Evolutionary conservation across 2,329 filamentous ascomycete genomes (phyloP).

Genomic region (Apiospora arundinis): DNA sequence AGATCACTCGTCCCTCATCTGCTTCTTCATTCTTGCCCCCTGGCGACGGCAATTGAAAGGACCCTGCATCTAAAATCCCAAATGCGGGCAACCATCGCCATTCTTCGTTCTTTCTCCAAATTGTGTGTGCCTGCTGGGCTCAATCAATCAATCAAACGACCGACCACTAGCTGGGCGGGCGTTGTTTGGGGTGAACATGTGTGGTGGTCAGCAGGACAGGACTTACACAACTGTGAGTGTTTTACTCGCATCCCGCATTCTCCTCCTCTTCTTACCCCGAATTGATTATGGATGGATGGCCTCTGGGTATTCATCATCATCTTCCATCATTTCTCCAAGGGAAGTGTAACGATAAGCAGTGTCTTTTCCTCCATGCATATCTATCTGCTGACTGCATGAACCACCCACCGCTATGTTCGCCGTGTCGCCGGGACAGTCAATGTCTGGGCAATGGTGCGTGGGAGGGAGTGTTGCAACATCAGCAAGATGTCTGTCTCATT

Average conservation of each 20-base stretch:
- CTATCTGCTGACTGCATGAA: constrained; percentile 15
- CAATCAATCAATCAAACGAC: background rate
- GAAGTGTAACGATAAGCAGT: constrained; percentile 4
- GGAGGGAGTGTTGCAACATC: background rate
- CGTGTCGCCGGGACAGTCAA: constrained; percentile 2
- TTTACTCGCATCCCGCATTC: background rate
- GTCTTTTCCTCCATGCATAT: constrained; percentile 1
- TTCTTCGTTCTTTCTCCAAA: background rate
- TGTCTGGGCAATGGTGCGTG: background rate
- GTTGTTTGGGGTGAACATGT: background rate
- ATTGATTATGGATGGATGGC: background rate
- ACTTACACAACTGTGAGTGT: background rate
- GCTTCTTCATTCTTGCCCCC: background rate
- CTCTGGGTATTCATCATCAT: background rate
- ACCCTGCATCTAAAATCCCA: constrained; percentile 7
- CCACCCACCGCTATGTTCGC: constrained; percentile 4
- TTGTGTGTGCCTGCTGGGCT: background rate
- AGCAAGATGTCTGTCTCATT: background rate
- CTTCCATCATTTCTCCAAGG: background rate
- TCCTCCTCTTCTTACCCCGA: background rate
- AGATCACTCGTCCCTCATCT: background rate
- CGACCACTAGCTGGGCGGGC: background rate
- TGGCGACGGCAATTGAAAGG: background rate
- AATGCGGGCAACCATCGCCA: background rate
- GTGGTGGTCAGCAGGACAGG: background rate